These are phyloP conservation scores for Stevia rebaudiana DNA, from an alignment of 140 eudicot species.

Conservation along the genomic window DNA sequence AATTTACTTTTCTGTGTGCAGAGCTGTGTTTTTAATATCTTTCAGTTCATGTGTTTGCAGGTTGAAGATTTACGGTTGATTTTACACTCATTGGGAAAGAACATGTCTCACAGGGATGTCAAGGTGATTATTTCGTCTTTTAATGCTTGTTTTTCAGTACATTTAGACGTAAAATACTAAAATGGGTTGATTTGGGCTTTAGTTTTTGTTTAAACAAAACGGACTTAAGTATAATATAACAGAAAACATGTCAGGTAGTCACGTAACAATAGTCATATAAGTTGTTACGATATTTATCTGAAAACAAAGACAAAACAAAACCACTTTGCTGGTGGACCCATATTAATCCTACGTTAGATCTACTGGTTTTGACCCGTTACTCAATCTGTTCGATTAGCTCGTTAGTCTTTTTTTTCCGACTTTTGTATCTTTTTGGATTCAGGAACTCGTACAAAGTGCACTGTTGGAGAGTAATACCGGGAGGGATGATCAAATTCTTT, in stretches of 20 bases:
- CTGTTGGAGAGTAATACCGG: constrained; percentile 83
- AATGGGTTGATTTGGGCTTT: background rate
- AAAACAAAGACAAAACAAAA: too few relatives aligned
- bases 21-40: background rate
- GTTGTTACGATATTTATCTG: background rate
- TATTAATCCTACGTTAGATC: too few relatives aligned
- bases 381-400: background rate
- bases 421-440: background rate
- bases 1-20: background rate
- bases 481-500: constrained; percentile 80
- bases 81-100: constrained; percentile 77
- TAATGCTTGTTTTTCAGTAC: background rate
- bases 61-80: constrained; percentile 92
- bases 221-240: background rate
- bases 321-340: too few relatives aligned
- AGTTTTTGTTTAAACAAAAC: background rate
- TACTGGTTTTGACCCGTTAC: background rate
- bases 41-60: constrained; percentile 31
- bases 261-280: background rate
- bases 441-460: constrained; percentile 98
- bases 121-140: constrained; percentile 44
- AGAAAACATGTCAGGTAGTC: background rate
- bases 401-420: background rate
- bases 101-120: constrained; percentile 79
- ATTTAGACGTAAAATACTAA: background rate